Base-by-base conservation (phyloP, 768 basidiomycete genomes). In the Mycena rebaudengoi region DNA sequence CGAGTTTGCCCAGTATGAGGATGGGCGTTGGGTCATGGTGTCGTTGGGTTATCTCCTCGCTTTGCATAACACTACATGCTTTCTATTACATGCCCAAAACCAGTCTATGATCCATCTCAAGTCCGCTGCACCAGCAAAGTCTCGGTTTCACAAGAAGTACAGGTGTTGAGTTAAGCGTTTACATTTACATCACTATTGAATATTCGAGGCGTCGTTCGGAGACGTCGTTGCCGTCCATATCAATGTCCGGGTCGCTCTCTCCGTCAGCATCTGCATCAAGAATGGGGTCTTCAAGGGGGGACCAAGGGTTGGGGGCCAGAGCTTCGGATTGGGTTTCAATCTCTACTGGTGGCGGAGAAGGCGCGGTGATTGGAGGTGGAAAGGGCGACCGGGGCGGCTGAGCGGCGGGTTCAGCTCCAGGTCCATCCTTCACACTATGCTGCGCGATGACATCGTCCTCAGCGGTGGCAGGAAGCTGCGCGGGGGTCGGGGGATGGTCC, bases 31-130 rank as follows among this genome's bases (percentile, higher is more conserved):
- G 63, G 63, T 65, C 53, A 51, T 56, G 53, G 52, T 65, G 64
- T 49, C 26, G 48, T 41, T 50, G 64, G 57, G 57, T 56, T 59
- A 30, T 50, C 21, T 65, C 45, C 50, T 30, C 45, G 64, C 64
- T 65, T 51, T 65, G 64, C 64, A 65, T 56, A 65, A 65, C 52
- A 56, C 43, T 65, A 60, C 53, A 64, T 60, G 58, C 58, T 60
- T 35, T 59, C 40, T 60, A 54, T 65, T 60, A 54, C 53, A 65
- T 65, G 64, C 64, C 64, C 57, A 43, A 65, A 60, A 55, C 57
- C 58, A 48, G 6, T 25, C 56, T 60, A 65, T 60, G 64, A 60
- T 55, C 53, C 46, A 65, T 41, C 53, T 13, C 11, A 21, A 2
- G 40, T 23, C 8, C 45, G 14, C 16, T 51, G 48, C 40, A 44